phyloP scores from a whole-genome alignment of 139 green algal species.

The Haematococcus sp. region DNA sequence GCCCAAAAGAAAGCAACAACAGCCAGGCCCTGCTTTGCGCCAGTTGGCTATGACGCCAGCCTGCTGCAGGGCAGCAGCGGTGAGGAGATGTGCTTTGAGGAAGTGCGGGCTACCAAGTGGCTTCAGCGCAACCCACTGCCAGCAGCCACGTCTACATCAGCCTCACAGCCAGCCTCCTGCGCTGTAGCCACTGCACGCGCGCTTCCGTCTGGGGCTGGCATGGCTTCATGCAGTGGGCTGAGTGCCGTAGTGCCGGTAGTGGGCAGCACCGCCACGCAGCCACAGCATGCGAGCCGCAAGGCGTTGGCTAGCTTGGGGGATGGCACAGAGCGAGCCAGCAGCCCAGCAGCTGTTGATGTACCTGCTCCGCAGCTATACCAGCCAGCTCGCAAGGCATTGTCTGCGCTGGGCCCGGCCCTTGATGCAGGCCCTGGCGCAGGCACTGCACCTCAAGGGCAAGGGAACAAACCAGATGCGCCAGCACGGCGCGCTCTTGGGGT shows the following conservation, averaged over 20 bases:
- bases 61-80: constrained; percentile 25
- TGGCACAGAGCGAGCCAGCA: neutral
- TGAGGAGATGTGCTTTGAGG: constrained; percentile 74
- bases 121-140: neutral
- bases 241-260: neutral
- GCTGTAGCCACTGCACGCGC: no score
- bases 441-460: no score
- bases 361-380: neutral
- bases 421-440: no score
- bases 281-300: neutral
- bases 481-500: no score
- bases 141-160: neutral
- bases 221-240: no score
- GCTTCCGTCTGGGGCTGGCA: no score
- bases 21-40: neutral
- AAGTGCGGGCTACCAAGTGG: constrained; percentile 43
- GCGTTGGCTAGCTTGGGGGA: no score
- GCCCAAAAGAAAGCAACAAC: neutral
- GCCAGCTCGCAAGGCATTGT: neutral
- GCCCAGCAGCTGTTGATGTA: neutral
- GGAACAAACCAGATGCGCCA: no score
- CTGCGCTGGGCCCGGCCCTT: no score
- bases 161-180: neutral
- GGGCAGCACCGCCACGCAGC: constrained; percentile 12
- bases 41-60: constrained; percentile 12